Evolutionary conservation across 176 grass and related monocot genomes (phyloP).

Genomic region (Phyllostachys edulis): DNA sequence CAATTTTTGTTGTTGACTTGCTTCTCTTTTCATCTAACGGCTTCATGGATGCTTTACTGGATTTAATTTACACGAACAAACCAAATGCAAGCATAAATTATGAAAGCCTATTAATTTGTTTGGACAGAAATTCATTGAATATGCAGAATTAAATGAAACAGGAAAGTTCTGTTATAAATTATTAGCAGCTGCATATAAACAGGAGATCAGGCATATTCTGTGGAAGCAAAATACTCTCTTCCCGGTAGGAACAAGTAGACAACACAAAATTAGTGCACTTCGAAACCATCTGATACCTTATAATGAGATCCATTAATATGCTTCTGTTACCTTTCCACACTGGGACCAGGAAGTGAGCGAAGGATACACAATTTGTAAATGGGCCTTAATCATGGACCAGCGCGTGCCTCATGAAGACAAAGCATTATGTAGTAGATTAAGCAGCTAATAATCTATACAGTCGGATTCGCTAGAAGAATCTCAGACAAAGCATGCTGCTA

Average conservation of each 20-base stretch:
- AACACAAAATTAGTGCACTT: background rate
- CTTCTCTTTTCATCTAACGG: background rate
- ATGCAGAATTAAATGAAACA: background rate
- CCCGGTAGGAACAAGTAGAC: background rate
- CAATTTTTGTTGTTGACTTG: background rate
- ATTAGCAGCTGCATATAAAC: background rate
- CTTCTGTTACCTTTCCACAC: slow-evolving; percentile 17
- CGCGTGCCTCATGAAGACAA: slow-evolving; percentile 26
- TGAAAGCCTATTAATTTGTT: background rate
- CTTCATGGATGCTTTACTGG: background rate
- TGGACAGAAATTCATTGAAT: background rate
- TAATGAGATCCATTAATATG: background rate
- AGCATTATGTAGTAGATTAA: slow-evolving; percentile 16
- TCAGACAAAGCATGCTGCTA: slow-evolving; percentile 14
- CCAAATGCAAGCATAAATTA: background rate
- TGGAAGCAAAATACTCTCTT: background rate
- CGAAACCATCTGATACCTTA: slow-evolving; percentile 16
- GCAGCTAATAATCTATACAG: slow-evolving; percentile 22
- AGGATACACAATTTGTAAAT: slow-evolving; percentile 8
- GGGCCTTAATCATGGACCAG: slow-evolving; percentile 16
- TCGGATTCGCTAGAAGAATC: slow-evolving; percentile 38
- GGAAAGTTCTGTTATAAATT: background rate
- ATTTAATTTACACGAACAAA: slow-evolving; percentile 13
- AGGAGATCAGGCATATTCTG: background rate
- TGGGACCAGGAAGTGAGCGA: slow-evolving; percentile 13